phyloP scores from a whole-genome alignment of 2,329 filamentous ascomycete genomes.

The Ilyonectria sp. region DNA sequence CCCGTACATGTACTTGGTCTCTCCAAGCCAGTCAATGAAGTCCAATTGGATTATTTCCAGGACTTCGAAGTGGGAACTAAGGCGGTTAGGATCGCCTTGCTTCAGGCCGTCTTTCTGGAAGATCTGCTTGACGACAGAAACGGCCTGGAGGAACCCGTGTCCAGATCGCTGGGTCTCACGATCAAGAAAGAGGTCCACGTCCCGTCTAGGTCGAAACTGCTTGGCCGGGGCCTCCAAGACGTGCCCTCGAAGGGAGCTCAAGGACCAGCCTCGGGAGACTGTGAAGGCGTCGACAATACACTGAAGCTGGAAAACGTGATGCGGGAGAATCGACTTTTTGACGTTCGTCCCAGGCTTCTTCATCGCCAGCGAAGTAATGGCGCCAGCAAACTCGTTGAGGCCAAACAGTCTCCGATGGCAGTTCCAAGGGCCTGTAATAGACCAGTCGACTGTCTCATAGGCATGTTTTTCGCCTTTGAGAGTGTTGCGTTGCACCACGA shows the following conservation, averaged over 20 bases:
- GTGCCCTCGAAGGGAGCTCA: constrained; percentile 52
- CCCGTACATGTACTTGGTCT: constrained; percentile 24
- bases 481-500: constrained; percentile 57
- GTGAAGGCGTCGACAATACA: constrained; percentile 65
- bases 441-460: constrained; percentile 60
- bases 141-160: constrained; percentile 26
- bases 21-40: constrained; percentile 35
- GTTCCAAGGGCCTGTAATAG: constrained; percentile 51
- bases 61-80: background rate
- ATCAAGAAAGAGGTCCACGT: constrained; percentile 62
- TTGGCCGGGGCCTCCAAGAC: constrained; percentile 52
- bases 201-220: constrained; percentile 55
- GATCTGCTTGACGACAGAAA: background rate
- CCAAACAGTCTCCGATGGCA: constrained; percentile 57
- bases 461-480: constrained; percentile 52
- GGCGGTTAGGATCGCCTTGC: background rate
- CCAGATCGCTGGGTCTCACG: constrained; percentile 47
- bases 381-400: constrained; percentile 61
- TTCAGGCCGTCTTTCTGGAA: constrained; percentile 6
- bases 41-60: constrained; percentile 27
- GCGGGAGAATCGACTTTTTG: constrained; percentile 58
- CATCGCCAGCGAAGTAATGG: constrained; percentile 62
- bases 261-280: constrained; percentile 61
- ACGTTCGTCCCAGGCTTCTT: constrained; percentile 58
- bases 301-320: constrained; percentile 66